Base-by-base conservation (phyloP, 2,329 filamentous ascomycete genomes). In the Mycosphaerella sp. region DNA sequence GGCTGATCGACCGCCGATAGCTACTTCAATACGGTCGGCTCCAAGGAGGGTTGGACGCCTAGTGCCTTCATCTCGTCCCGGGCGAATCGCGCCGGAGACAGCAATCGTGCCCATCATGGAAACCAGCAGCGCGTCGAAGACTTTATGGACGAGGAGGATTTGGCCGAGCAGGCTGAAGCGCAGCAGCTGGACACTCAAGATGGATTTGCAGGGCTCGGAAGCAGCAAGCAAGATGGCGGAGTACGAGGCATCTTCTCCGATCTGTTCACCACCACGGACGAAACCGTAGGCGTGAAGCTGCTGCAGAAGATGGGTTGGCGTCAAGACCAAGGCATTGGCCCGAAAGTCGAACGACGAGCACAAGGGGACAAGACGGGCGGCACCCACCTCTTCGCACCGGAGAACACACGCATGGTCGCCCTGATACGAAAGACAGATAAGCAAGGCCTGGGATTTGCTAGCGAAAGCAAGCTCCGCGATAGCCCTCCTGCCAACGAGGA, bases 111-210 rank as follows among this genome's bases (percentile, higher is more conserved):
- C 34, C 57, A 76, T n/a, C 78, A 80, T 58, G 68, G 54, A 31
- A 58, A 59, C 43, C 72, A 79, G 58, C 84, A 87, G 67, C 82
- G 84, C 45, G 81, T 84, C 0, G 90, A 97, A 70, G 91, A 97
- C 67, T 97, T 91, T 64, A 98, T 98, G 93, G 93, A 98, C 65
- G 92, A 95, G 41, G 93, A 98, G 69, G 93, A 98, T 70, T 76
- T 95, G 34, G 87, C 86, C 6, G 90, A 95, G 68, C 87, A 85
- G 0, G 89, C 87, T 54, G 90, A 95, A 70, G 79, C 86, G 2
- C 82, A 84, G 64, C 80, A 80, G 57, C 73, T 96, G 34, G 81
- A 92, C 64, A 95, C 87, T 0, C 78, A 82, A 0, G 78, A 83
- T 50, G 80, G 79, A 0, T 96, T 93, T 69, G 80, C 87, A 0